A percentile compares a stretch with the other conserved stretches of the same genome.
These are phyloP conservation scores for Poa pratensis DNA, from an alignment of 176 grass and related monocot species.

Conservation along the genomic window DNA sequence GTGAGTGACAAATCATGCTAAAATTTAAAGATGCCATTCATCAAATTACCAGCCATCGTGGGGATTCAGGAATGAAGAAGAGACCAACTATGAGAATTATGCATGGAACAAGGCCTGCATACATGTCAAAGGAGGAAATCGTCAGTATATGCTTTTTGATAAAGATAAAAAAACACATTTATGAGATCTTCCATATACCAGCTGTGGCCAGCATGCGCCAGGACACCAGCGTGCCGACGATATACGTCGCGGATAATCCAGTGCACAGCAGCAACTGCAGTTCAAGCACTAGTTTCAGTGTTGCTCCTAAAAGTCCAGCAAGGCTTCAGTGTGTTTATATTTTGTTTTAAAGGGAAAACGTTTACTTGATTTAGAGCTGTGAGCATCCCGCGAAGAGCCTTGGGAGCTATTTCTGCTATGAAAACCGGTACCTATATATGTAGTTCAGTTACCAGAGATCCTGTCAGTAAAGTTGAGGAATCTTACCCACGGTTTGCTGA, in stretches of 20 bases:
- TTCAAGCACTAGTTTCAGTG: not conserved
- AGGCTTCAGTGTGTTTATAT: not conserved
- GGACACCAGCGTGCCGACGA: constrained; percentile 49
- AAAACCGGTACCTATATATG: constrained; percentile 62
- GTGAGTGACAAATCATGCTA: not conserved
- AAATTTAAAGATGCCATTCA: not conserved
- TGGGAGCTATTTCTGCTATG: constrained; percentile 75
- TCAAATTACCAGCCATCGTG: constrained; percentile 65
- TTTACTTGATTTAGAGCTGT: constrained; percentile 68
- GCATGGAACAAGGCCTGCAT: constrained; percentile 57
- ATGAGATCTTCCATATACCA: constrained; percentile 16
- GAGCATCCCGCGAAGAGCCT: constrained; percentile 59
- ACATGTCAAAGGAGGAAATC: not conserved
- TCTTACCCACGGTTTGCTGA: not conserved
- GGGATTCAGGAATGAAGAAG: constrained; percentile 66
- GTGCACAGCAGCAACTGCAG: constrained; percentile 51
- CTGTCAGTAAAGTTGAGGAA: constrained; percentile 16
- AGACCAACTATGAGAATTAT: constrained; percentile 54
- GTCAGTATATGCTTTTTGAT: not conserved
- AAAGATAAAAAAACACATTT: not conserved
- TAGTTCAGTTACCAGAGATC: not conserved
- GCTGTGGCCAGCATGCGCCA: constrained; percentile 51
- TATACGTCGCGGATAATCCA: constrained; percentile 50
- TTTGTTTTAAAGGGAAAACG: not conserved
- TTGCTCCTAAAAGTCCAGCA: constrained; percentile 9